Conservation (phyloP, 2,329 filamentous ascomycete genomes). For the Aspergillus tubingensis region DNA sequence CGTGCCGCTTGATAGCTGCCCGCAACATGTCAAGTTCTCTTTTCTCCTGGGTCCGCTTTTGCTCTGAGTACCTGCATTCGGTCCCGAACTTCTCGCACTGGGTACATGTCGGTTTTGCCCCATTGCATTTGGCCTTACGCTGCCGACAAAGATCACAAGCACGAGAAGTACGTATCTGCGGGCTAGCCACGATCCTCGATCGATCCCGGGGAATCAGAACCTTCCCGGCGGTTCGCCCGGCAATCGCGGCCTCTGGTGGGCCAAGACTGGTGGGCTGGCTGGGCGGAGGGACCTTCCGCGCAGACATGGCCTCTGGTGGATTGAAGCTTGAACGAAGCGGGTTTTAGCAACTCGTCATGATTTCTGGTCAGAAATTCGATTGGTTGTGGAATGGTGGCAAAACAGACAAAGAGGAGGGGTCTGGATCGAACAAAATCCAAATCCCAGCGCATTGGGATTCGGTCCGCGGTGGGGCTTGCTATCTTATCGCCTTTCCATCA, state of each 20-base stretch:
- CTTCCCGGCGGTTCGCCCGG: not conserved
- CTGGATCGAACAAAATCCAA: not conserved
- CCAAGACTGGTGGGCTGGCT: not conserved
- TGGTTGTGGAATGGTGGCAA: not conserved
- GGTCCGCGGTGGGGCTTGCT: not conserved
- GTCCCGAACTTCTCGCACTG: not conserved
- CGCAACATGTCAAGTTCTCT: slow-evolving; percentile 2
- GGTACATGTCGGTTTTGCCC: not conserved
- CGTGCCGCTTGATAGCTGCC: not conserved
- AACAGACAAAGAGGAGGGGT: not conserved
- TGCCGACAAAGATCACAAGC: slow-evolving; percentile 3
- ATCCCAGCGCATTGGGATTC: not conserved
- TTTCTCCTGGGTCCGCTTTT: slow-evolving; percentile 1
- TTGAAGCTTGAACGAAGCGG: not conserved
- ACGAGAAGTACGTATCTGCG: not conserved
- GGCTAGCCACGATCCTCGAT: not conserved
- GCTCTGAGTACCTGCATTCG: slow-evolving; percentile 5
- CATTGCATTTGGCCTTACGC: slow-evolving; percentile 9
- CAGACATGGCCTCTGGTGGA: not conserved
- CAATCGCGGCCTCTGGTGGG: not conserved
- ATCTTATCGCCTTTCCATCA: not conserved
- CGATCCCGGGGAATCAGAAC: slow-evolving; percentile 7
- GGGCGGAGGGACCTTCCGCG: not conserved
- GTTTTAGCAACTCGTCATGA: not conserved
- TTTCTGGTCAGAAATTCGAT: not conserved